A percentile compares a stretch with the other conserved stretches of the same genome.
Evolutionary conservation across 2,329 filamentous ascomycete species (phyloP).

Genomic region (Fusarium verrucosum): DNA sequence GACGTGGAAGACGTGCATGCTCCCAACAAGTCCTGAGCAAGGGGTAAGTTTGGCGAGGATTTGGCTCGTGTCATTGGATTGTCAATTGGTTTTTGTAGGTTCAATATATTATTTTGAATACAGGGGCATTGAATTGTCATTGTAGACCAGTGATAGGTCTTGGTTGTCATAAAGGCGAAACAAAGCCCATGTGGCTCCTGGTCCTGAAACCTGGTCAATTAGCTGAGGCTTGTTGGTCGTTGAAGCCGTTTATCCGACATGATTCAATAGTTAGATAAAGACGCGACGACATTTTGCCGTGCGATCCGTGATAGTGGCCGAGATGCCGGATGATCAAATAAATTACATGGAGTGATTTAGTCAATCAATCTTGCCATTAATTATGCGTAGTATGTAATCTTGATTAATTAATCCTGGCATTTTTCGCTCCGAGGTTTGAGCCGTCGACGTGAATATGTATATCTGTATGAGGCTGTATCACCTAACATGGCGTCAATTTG

Average conservation of each 20-base stretch:
- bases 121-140: no score
- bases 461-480: no score
- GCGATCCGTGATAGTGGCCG: constrained; percentile 11
- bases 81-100: not conserved
- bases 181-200: not conserved
- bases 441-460: no score
- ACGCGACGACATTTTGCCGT: constrained; percentile 7
- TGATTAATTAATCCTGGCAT: no score
- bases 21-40: not conserved
- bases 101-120: no score
- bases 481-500: no score
- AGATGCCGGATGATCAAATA: constrained; percentile 13
- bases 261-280: not conserved
- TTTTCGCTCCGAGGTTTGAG: not conserved
- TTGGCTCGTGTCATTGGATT: not conserved
- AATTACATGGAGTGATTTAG: not conserved
- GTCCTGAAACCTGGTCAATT: not conserved
- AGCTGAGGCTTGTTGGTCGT: no score
- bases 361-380: not conserved
- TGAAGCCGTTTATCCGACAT: not conserved
- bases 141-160: no score
- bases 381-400: no score
- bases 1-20: constrained; percentile 11
- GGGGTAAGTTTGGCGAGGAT: not conserved
- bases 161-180: not conserved